Evolutionary conservation across 352 stramenopile species (phyloP), one percentile per base, ranked within the genome.

Genomic region (Pelagophyceae sp.): DNA sequence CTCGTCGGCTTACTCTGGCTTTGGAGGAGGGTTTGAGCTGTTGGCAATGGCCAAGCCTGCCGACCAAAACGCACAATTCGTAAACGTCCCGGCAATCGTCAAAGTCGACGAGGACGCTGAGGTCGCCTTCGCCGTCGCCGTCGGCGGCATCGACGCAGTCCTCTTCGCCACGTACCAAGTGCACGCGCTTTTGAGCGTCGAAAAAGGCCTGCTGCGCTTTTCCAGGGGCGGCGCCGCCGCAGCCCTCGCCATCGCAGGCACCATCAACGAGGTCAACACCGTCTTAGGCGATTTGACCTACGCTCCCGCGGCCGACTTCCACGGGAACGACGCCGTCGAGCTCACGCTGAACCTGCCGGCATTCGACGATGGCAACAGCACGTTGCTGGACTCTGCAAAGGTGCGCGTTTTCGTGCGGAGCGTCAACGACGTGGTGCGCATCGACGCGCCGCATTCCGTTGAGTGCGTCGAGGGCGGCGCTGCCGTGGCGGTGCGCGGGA

Each of bases 251-350:
- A 82, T 86, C 64, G 69, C 75, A 29, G 82, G 82, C 35, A 81
- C 67, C 45, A 61, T 86, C 29, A 0, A 33, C 38, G 58, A 60
- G 5, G 69, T 86, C 54, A 86, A 86, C 63, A 32, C n/a, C 74
- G 80, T 82, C 33, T 20, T 86, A 29, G 69, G 71, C 32, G 23
- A 45, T 27, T 32, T 86, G 0, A 81, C 31, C 25, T 86, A 86
- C 63, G 33, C 40, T 20, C 78, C 79, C 40, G 79, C 83, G 58
- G 33, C 58, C 17, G 31, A 84, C 78, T 82, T 75, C 71, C 85
- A 86, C 65, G 74, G 58, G n/a, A n/a, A 54, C 45, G 69, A 78
- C 54, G 15, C 2, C 15, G 0, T 60, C 29, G 6, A 23, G 27
- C 50, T 79, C n/a, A 25, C 11, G 23, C 61, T 81, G 25, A 69